Evolutionary conservation across 179 eudicot genomes (phyloP).

Genomic region (Dionaea muscipula): DNA sequence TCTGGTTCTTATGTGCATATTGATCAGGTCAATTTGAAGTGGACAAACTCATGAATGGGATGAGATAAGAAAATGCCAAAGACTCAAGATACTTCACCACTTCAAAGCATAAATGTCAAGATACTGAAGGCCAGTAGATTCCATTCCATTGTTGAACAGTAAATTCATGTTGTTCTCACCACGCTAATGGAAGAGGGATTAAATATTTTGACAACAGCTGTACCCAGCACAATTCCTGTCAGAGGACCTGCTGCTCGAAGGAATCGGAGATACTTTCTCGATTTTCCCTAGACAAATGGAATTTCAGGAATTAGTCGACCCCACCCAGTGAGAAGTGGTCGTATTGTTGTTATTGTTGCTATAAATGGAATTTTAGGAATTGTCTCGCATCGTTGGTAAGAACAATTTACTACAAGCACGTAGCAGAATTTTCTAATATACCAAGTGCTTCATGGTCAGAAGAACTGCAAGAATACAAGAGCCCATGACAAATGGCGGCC

Average conservation of each 20-base stretch:
- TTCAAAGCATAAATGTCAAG: background rate
- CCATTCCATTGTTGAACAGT: background rate
- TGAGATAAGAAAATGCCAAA: too few relatives aligned
- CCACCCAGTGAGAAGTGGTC: too few relatives aligned
- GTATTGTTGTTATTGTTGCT: too few relatives aligned
- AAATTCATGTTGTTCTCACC: slow-evolving; percentile 44
- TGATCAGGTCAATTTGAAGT: too few relatives aligned
- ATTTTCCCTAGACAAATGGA: slow-evolving; percentile 52
- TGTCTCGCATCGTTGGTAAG: background rate
- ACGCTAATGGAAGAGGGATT: slow-evolving; percentile 77
- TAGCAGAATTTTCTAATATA: slow-evolving; percentile 14
- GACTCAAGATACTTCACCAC: background rate
- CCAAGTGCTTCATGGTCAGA: slow-evolving; percentile 88
- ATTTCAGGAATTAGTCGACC: too few relatives aligned
- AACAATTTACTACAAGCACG: background rate
- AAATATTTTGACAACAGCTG: slow-evolving; percentile 62
- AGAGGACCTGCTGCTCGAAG: slow-evolving; percentile 93
- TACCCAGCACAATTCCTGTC: slow-evolving; percentile 87
- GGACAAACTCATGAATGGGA: slow-evolving; percentile 4
- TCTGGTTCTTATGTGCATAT: too few relatives aligned
- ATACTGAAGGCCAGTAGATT: background rate
- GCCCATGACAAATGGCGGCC: slow-evolving; percentile 97
- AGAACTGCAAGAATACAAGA: slow-evolving; percentile 66
- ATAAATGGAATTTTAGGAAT: too few relatives aligned
- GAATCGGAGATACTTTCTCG: slow-evolving; percentile 58